Base-by-base conservation (phyloP, 257 asterid genomes). In the Petrea volubilis region DNA sequence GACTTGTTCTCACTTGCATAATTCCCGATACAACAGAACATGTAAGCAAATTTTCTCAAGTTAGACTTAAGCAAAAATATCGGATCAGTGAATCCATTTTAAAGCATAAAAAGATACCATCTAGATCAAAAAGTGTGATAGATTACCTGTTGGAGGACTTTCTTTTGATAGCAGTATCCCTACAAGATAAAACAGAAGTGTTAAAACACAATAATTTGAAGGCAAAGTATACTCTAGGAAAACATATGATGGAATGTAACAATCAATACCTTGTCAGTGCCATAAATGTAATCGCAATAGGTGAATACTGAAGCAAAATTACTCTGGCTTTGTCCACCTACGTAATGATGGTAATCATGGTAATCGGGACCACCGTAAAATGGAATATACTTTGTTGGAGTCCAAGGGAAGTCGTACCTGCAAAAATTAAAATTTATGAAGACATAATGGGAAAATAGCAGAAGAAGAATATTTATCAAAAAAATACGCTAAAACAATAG, bases 281-380 rank as follows among this genome's bases (percentile, higher is more conserved):
- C 98, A 74, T 95, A 95, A 47, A 95, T 83, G 80, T 81, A 95
- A 80, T 95, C 99, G 11, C 99, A 95, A 46, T 95, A 95, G 58
- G 99, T 95, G 84, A 95, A 95, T 25, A 95, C 99, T 20, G 99
- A 92, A 64, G 99, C 97, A 74, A 95, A 95, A 78, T 95, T 95
- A 80, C 99, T 95, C 75, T 95, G 98, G 80, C 99, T 95, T 77
- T 78, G 87, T 62, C 96, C 97, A 46, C 99, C 99, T 40, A 95
- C 99, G 50, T 95, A 95, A 70, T 95, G 99, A 77, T 95, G 99
- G 85, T 92, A 95, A 82, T 95, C 99, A 64, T 95, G 99, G 82
- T 95, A 88, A 74, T 95, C 98, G 18, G 99, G 77, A 53, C 99
- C 99, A 68, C 99, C 98, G 51, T 95, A 95, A 80, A 95, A 95